Evolutionary conservation across 148 eudicot genomes (phyloP).

Genomic region (Amaranthus hypochondriacus): DNA sequence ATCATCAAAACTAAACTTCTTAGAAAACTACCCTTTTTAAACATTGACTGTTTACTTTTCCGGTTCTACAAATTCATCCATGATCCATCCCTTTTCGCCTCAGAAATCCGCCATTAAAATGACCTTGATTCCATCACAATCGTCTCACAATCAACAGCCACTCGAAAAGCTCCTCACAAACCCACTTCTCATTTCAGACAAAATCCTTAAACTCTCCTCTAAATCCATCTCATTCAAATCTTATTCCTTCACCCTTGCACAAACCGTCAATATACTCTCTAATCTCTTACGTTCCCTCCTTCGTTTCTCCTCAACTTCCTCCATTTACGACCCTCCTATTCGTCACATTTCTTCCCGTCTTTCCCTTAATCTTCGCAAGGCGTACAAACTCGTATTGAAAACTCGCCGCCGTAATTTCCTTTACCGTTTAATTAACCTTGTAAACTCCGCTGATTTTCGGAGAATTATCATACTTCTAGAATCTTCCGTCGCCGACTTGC

Average conservation of each 20-base stretch:
- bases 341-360: constrained; percentile 46
- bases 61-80: too few species aligned
- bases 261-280: constrained; percentile 34
- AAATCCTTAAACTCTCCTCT: constrained; percentile 26
- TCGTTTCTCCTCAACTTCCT: constrained; percentile 31
- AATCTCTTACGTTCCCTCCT: constrained; percentile 48
- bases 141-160: constrained; percentile 27
- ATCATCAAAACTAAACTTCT: too few species aligned
- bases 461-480: constrained; percentile 38
- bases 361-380: constrained; percentile 31
- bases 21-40: too few species aligned
- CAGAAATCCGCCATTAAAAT: too few species aligned
- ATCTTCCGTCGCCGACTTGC: constrained; percentile 54
- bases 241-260: constrained; percentile 44
- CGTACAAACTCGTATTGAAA: constrained; percentile 41
- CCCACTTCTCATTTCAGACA: constrained; percentile 48
- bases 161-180: constrained; percentile 37
- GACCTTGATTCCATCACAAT: neutral
- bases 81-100: too few species aligned
- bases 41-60: neutral
- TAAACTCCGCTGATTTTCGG: constrained; percentile 61
- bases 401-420: constrained; percentile 54
- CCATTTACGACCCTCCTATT: constrained; percentile 54
- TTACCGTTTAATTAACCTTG: constrained; percentile 45
- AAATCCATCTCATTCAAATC: constrained; percentile 34